phyloP scores from a whole-genome alignment of 306 rosid genomes.

The Malus fusca region DNA sequence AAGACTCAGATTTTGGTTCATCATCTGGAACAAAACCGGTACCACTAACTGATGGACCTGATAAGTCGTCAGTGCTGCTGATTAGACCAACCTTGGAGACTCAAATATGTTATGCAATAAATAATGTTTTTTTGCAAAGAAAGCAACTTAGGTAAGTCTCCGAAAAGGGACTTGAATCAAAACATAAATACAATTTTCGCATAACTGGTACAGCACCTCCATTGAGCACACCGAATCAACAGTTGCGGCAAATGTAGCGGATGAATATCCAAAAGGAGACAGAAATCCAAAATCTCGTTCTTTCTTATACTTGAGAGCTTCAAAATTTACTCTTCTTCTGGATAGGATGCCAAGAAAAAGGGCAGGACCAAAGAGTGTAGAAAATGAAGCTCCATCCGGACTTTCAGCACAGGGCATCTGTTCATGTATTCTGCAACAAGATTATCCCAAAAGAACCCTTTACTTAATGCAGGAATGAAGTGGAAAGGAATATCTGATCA shows the following conservation, averaged over 20 bases:
- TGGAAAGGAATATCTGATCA: not conserved
- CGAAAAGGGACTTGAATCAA: conserved; percentile 11
- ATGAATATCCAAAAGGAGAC: conserved; percentile 78
- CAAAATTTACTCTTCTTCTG: conserved; percentile 72
- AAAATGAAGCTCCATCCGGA: conserved; percentile 76
- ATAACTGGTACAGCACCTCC: conserved; percentile 47
- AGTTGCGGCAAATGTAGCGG: conserved; percentile 54
- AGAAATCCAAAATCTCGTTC: conserved; percentile 74
- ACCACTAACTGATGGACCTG: conserved; percentile 56
- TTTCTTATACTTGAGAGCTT: conserved; percentile 72
- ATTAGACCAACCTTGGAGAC: conserved; percentile 97
- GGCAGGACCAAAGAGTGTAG: conserved; percentile 58
- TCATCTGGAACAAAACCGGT: conserved; percentile 45
- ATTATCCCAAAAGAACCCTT: not conserved
- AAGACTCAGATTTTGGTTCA: conserved; percentile 36
- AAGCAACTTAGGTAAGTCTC: conserved; percentile 1
- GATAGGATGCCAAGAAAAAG: conserved; percentile 72
- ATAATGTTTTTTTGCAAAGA: not conserved
- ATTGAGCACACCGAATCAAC: conserved; percentile 65
- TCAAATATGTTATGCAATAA: too few relatives aligned
- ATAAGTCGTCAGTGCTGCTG: conserved; percentile 87
- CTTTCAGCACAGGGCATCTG: conserved; percentile 47
- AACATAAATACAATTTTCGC: not conserved
- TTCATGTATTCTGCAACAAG: conserved; percentile 59
- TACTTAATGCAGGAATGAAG: not conserved